phyloP scores from a whole-genome alignment of 441 rosid species.

The Jatropha multifida region DNA sequence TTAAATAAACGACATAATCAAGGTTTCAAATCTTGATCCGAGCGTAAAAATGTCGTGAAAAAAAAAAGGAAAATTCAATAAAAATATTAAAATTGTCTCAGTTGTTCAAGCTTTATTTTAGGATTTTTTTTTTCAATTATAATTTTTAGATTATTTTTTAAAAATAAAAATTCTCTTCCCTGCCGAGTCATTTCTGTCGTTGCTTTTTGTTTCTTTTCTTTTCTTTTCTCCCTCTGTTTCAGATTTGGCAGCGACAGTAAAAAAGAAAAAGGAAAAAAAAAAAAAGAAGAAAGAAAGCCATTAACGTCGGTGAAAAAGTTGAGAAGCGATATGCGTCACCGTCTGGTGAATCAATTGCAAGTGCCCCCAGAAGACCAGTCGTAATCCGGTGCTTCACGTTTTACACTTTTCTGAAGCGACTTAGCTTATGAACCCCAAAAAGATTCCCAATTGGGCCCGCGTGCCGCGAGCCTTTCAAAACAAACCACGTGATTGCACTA shows the following conservation, averaged over 20 bases:
- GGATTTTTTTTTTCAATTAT: no score
- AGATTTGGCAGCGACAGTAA: background rate
- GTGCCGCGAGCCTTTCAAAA: background rate
- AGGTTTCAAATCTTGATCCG: no score
- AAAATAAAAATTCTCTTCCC: background rate
- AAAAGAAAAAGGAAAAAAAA: background rate
- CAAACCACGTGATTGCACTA: background rate
- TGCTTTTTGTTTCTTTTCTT: background rate
- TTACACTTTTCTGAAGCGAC: background rate
- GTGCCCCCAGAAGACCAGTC: background rate
- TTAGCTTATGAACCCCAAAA: background rate
- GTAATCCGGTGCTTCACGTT: slow-evolving; percentile 15
- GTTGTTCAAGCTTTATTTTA: no score
- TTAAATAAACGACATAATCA: no score
- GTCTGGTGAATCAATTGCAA: background rate
- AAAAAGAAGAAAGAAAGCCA: slow-evolving; percentile 10
- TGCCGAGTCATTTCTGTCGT: background rate
- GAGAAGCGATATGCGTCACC: background rate
- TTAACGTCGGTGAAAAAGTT: slow-evolving; percentile 16
- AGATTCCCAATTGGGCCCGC: background rate
- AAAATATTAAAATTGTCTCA: no score
- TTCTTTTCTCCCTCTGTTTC: background rate
- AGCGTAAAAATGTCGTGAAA: no score
- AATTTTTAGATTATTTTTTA: no score
- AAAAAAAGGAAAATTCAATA: no score